These are phyloP conservation scores for Microdochium trichocladiopsis DNA, from an alignment of 2,329 filamentous ascomycete genomes.

Conservation along the genomic window DNA sequence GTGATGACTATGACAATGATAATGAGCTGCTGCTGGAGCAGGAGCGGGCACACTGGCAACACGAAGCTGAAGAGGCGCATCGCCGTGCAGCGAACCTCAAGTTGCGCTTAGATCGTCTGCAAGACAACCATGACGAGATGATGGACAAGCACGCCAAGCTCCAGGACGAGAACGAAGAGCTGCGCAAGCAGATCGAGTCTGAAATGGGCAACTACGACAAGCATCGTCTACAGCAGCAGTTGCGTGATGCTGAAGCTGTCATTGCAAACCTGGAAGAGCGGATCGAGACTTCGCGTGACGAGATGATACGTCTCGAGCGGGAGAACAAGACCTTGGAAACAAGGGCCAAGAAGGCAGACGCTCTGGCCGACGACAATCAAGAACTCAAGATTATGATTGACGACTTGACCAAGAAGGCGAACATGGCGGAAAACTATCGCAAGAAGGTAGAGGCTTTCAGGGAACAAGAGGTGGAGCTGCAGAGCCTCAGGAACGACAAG, in stretches of 20 bases:
- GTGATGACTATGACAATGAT: conserved; percentile 31
- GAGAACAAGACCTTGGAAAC: conserved; percentile 27
- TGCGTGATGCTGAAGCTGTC: conserved; percentile 62
- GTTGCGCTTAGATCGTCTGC: conserved; percentile 51
- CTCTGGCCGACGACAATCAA: conserved; percentile 51
- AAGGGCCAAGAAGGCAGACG: conserved; percentile 42
- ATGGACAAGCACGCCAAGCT: conserved; percentile 46
- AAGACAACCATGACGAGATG: conserved; percentile 55
- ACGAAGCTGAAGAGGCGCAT: conserved; percentile 43
- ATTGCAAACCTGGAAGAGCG: conserved; percentile 66
- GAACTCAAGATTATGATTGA: conserved; percentile 53
- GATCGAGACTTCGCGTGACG: conserved; percentile 42
- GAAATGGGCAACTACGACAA: conserved; percentile 42
- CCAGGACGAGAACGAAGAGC: conserved; percentile 52
- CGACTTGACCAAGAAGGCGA: conserved; percentile 54
- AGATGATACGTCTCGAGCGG: conserved; percentile 31
- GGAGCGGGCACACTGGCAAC: conserved; percentile 41
- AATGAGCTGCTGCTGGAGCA: conserved; percentile 51
- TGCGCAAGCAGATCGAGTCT: conserved; percentile 46
- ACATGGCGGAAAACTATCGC: conserved; percentile 54
- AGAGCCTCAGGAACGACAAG: conserved; percentile 46
- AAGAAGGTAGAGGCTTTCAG: conserved; percentile 55
- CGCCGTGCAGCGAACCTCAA: conserved; percentile 53
- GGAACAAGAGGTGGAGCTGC: conserved; percentile 47
- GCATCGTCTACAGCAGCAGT: conserved; percentile 46